Evolutionary conservation across 2,329 filamentous ascomycete species (phyloP).

Genomic region (Aureobasidium vineae): DNA sequence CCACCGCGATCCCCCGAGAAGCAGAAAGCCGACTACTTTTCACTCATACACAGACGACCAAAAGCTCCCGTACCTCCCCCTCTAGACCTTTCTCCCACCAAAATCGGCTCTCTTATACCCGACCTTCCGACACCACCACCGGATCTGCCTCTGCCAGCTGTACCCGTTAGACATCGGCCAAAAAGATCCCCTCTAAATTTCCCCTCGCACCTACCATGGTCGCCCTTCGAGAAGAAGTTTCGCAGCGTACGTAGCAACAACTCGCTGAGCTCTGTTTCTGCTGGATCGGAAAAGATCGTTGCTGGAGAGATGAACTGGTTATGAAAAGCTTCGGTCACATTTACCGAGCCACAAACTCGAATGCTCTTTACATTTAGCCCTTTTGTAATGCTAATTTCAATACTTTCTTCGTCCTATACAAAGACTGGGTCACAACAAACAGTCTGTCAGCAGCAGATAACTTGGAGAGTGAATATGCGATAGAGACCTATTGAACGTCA

Average conservation of each 20-base stretch:
- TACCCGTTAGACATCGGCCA: neutral
- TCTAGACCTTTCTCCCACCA: neutral
- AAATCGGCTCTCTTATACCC: neutral
- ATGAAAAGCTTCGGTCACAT: neutral
- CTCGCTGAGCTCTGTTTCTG: neutral
- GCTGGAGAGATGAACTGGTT: constrained; percentile 3
- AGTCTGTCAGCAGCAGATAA: too few species aligned
- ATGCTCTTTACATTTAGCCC: neutral
- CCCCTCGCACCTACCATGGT: neutral
- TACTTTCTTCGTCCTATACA: too few species aligned
- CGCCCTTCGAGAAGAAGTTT: neutral
- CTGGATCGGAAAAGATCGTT: neutral
- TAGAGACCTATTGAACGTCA: too few species aligned
- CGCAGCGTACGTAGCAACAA: too few species aligned
- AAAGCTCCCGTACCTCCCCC: neutral
- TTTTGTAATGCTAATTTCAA: too few species aligned
- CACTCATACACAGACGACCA: neutral
- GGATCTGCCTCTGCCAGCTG: neutral
- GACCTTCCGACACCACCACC: constrained; percentile 9
- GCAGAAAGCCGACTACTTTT: neutral
- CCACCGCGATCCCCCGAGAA: neutral
- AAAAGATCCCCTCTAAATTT: neutral
- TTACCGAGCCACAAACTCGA: neutral
- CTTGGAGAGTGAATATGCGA: too few species aligned
- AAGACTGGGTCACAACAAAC: too few species aligned